Percentiles rank a stretch among this genome's conserved stretches.
Evolutionary conservation across 768 basidiomycete species (phyloP).

Genomic region (Peribolospora kevripleyi): DNA sequence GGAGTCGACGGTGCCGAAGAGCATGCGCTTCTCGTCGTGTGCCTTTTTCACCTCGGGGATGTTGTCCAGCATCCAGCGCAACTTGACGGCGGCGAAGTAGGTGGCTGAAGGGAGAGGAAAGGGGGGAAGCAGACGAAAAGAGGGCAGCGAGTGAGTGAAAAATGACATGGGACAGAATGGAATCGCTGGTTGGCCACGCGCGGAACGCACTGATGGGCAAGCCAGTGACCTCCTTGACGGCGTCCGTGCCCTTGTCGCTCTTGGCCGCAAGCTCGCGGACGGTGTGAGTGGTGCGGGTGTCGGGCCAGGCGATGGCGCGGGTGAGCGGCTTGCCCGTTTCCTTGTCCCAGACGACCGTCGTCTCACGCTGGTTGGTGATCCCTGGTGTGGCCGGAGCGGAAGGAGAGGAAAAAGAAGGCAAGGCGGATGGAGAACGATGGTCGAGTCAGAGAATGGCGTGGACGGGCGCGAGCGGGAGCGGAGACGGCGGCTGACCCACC

Average conservation of each 20-base stretch:
- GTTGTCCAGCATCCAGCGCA: slow-evolving; percentile 74
- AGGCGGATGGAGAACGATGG: slow-evolving; percentile 1
- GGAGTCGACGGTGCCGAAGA: slow-evolving; percentile 88
- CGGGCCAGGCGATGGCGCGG: slow-evolving; percentile 85
- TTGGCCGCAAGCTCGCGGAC: slow-evolving; percentile 59
- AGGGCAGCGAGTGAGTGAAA: not conserved
- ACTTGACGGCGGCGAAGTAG: slow-evolving; percentile 57
- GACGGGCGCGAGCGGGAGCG: not conserved
- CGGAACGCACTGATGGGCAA: slow-evolving; percentile 12
- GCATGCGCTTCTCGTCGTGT: slow-evolving; percentile 51
- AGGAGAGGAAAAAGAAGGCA: slow-evolving; percentile 12
- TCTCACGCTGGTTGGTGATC: slow-evolving; percentile 88
- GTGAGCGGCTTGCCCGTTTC: slow-evolving; percentile 70
- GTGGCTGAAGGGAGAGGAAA: slow-evolving; percentile 22
- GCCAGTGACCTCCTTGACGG: slow-evolving; percentile 29
- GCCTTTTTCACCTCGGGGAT: slow-evolving; percentile 48
- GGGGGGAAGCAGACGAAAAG: not conserved
- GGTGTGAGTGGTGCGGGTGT: slow-evolving; percentile 65
- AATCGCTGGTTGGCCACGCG: slow-evolving; percentile 13
- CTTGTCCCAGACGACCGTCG: slow-evolving; percentile 77
- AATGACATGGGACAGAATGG: not conserved
- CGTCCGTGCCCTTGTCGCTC: slow-evolving; percentile 41
- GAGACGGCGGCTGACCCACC: slow-evolving; percentile 30
- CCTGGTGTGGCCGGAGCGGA: slow-evolving; percentile 23
- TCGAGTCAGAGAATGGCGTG: not conserved